Base-by-base conservation (phyloP, 495 filamentous ascomycete species). In the Penicillium antarcticum region DNA sequence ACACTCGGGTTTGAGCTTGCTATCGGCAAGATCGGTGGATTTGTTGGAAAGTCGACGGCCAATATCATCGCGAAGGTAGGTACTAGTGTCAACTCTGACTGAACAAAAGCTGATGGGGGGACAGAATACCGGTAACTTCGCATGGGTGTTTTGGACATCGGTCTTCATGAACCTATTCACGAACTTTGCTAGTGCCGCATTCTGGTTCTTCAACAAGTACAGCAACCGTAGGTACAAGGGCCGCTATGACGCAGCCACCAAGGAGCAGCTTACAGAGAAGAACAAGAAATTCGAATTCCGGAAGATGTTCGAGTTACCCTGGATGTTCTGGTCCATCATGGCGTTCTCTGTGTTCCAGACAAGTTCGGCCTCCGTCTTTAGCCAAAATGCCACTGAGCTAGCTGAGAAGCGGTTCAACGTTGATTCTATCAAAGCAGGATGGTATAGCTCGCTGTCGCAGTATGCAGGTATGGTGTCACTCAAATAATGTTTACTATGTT, bases 141-240 rank as follows among this genome's bases (percentile, higher is more conserved):
- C 67, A 33, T 77, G 73, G 73, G 64, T 67, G 4, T 76, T 70
- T 41, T 77, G 72, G 71, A 72, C 61, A 0, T 65, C 74, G 0
- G 74, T 75, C 0, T 75, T 77, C 60, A 76, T 77, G 69, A 75
- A 77, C 38, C 43, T 77, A 1, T 76, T 76, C 54, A 75, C 72
- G 11, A 75, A 77, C 45, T 57, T 48, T 4, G 62, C 68, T 3
- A 75, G 68, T 0, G 61, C 48, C 0, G 47, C 61, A 3, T 76
- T 75, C 61, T 77, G 69, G 64, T 58, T 70, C 26, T 77, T 75
- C 60, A 74, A 51, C 18, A 57, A 62, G 18, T 72, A 70, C 41
- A 68, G 68, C 52, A 62, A 67, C 31, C 47, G 52, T 12, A 53
- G 58, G 11, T 76, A 67, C 45, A 47, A 40, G 18, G 62, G 66